These are phyloP conservation scores for Periglandula ipomoeae DNA, from an alignment of 2,329 filamentous ascomycete genomes.

Conservation along the genomic window DNA sequence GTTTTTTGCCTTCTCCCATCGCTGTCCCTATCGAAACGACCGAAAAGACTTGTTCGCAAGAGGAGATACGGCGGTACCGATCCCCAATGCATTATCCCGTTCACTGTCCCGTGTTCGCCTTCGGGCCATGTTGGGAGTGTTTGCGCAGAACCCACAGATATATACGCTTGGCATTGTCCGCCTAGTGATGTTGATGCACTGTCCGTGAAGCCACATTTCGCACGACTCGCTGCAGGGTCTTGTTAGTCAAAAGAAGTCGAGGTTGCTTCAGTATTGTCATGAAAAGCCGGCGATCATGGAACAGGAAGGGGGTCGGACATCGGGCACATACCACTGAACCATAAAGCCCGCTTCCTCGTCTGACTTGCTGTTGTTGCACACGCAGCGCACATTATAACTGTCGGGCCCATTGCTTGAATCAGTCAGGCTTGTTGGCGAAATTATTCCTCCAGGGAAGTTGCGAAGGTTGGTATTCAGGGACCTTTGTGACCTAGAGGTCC, in stretches of 20 bases:
- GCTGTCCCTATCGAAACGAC: slow-evolving; percentile 27
- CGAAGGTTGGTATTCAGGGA: slow-evolving; percentile 23
- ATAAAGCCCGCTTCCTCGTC: slow-evolving; percentile 45
- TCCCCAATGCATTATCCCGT: slow-evolving; percentile 28
- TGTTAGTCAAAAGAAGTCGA: background rate
- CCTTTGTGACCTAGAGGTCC: slow-evolving; percentile 23
- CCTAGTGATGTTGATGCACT: slow-evolving; percentile 50
- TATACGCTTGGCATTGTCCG: slow-evolving; percentile 51
- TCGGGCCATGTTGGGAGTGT: slow-evolving; percentile 46
- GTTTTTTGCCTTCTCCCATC: background rate
- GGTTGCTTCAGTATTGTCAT: no score
- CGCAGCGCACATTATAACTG: slow-evolving; percentile 42
- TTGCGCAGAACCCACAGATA: slow-evolving; percentile 54
- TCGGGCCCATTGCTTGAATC: slow-evolving; percentile 36
- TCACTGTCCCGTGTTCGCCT: slow-evolving; percentile 34
- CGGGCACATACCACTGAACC: slow-evolving; percentile 49
- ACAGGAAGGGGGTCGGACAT: background rate
- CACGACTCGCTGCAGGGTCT: slow-evolving; percentile 44
- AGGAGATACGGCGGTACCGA: slow-evolving; percentile 24
- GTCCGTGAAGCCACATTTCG: slow-evolving; percentile 56
- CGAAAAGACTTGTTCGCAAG: slow-evolving; percentile 34
- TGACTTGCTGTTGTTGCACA: slow-evolving; percentile 39
- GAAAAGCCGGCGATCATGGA: no score
- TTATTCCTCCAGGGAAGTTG: slow-evolving; percentile 26
- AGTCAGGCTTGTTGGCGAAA: slow-evolving; percentile 43